Evolutionary conservation across 345 rosid species (phyloP).

Genomic region (Crucihimalaya himalaica): DNA sequence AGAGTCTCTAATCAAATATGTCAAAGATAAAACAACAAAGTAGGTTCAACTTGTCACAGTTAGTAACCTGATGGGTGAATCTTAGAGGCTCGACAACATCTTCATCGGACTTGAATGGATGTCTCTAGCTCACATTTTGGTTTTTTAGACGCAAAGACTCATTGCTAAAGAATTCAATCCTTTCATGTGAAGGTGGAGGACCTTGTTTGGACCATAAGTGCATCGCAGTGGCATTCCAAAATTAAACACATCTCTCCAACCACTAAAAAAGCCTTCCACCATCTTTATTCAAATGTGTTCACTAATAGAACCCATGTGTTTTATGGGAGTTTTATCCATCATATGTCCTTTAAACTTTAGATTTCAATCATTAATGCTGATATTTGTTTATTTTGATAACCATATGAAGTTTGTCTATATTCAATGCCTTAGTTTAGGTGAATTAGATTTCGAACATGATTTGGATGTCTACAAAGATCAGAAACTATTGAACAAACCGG

Average conservation of each 20-base stretch:
- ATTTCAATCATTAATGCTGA: no score
- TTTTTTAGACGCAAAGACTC: background rate
- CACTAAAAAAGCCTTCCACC: background rate
- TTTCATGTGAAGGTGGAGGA: background rate
- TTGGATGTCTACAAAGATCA: background rate
- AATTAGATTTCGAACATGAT: background rate
- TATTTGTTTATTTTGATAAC: no score
- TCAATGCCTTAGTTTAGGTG: background rate
- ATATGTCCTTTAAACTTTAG: no score
- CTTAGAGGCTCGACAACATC: background rate
- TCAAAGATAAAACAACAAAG: background rate
- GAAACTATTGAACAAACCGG: background rate
- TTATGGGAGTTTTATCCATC: no score
- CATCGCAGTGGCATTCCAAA: background rate
- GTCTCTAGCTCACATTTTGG: background rate
- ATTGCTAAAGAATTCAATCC: no score
- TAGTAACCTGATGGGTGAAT: background rate
- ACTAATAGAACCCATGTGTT: background rate
- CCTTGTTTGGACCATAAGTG: background rate
- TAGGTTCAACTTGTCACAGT: background rate
- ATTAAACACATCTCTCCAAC: background rate
- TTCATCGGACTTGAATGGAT: background rate
- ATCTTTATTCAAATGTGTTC: background rate
- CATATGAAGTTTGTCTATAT: no score
- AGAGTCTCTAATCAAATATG: no score